A percentile compares a stretch with the other conserved stretches of the same genome.
Conservation (phyloP, 768 basidiomycete species). For the Auricularia heimuer region DNA sequence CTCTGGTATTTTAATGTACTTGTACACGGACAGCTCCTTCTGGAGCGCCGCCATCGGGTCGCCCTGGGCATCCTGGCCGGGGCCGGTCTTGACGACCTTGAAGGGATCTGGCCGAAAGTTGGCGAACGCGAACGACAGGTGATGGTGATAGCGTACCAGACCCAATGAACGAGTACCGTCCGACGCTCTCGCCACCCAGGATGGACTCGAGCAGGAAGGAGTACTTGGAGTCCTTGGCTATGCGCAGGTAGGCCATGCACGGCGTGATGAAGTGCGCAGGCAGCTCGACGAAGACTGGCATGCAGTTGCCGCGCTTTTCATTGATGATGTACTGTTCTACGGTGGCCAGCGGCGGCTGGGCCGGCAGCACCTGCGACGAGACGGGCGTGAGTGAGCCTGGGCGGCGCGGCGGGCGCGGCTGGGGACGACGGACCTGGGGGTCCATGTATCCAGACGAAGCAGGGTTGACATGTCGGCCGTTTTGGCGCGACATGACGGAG, state of each 20-base stretch:
- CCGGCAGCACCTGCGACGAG: constrained; percentile 30
- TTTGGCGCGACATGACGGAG: constrained; percentile 2
- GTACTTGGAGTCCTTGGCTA: constrained; percentile 87
- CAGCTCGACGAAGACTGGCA: constrained; percentile 86
- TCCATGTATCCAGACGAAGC: constrained; percentile 14
- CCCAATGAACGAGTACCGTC: constrained; percentile 93
- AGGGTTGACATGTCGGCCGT: not conserved
- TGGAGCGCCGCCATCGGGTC: constrained; percentile 83
- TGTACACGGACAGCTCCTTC: constrained; percentile 74
- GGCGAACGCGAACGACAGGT: not conserved
- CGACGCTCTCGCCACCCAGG: constrained; percentile 79
- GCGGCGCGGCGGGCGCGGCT: not conserved
- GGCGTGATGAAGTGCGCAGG: constrained; percentile 96
- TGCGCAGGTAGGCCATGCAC: constrained; percentile 89
- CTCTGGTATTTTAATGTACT: constrained; percentile 86
- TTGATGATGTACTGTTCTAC: constrained; percentile 69
- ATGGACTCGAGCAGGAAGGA: constrained; percentile 94
- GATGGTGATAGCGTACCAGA: constrained; percentile 50
- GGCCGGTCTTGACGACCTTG: constrained; percentile 84
- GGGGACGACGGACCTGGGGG: constrained; percentile 14
- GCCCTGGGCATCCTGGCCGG: constrained; percentile 68
- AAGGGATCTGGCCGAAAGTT: constrained; percentile 61
- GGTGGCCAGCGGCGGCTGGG: constrained; percentile 60
- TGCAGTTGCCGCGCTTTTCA: constrained; percentile 82
- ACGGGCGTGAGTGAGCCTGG: not conserved